phyloP scores from a whole-genome alignment of 805 yeast genomes.

The Scheffersomyces coipomensis region DNA sequence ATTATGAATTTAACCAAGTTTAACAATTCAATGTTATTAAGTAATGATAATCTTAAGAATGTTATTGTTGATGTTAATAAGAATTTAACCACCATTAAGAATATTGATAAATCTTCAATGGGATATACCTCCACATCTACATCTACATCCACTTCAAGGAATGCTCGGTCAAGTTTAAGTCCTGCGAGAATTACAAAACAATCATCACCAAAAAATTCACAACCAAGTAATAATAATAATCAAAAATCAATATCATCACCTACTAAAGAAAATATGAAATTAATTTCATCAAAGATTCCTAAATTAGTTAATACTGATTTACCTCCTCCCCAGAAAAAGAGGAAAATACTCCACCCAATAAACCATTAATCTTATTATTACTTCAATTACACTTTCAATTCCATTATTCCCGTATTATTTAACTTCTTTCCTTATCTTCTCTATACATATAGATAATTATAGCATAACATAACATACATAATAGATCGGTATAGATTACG shows the following conservation, averaged over 20 bases:
- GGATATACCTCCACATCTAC: background rate
- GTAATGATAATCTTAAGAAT: slow-evolving; percentile 86
- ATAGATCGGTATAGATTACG: too few species aligned
- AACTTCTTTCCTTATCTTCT: too few species aligned
- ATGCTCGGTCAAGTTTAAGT: too few species aligned
- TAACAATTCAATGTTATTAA: slow-evolving; percentile 56
- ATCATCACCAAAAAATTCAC: too few species aligned
- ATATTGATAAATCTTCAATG: background rate
- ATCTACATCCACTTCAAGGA: background rate
- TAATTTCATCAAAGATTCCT: background rate
- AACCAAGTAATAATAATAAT: too few species aligned
- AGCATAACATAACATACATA: too few species aligned
- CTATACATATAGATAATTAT: too few species aligned
- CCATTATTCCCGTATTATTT: too few species aligned
- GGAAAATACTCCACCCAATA: background rate
- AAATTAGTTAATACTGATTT: background rate
- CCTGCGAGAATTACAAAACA: too few species aligned
- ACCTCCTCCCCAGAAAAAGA: background rate
- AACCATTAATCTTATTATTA: too few species aligned
- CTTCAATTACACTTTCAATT: too few species aligned
- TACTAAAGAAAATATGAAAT: background rate
- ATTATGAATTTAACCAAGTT: background rate
- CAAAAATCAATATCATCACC: too few species aligned
- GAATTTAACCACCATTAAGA: background rate
- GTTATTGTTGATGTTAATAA: slow-evolving; percentile 72